Evolutionary conservation across 352 stramenopile genomes (phyloP), one percentile per base, ranked within the genome.

Genomic region (Globisporangium okanoganense): DNA sequence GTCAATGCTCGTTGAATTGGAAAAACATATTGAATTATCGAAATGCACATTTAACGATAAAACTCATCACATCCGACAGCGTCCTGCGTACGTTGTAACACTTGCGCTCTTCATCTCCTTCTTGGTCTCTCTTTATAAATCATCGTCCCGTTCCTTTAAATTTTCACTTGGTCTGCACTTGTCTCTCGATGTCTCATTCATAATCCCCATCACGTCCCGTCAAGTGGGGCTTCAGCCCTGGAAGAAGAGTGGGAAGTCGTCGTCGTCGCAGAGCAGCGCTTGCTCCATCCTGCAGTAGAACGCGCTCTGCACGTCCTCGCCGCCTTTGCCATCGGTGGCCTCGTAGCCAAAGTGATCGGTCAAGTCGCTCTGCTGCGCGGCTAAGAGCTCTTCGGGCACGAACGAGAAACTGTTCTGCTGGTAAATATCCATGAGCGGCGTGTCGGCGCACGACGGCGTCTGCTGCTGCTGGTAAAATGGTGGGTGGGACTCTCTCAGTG

Each of bases 381-480:
- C 1, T 3, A 13, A 36, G 24, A 52, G 45, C 38, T 20, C 38
- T 22, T 18, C 12, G 5, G 45, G 45, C 1, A 24, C 27, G 45
- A 52, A 52, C 12, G 45, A 16, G 13, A 22, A 14, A 24, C 22
- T 18, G 35, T 18, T 33, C 24, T 36, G 45, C 24, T 52, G 22
- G 45, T 52, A 52, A 52, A 52, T 52, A 14, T 52, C 45, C 45
- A 52, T 57, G 31, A 57, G 35, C 16, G 51, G 51, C 18, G 51
- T 27, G 14, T 47, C 29, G n/a, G 33, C 29, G 51, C 51, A 57
- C 3, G 51, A 20, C 1, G 47, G 31, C 14, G 31, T 16, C 13
- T 44, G 29, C 9, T 33, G 44, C 5, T 29, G 44, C 20, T 51
- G 22, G 7, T 31, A 31, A 2, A 20, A 8, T 44, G 9, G 5